These are phyloP conservation scores for Ceratocystiopsis minuta DNA, from an alignment of 2,329 filamentous ascomycete species.

Conservation along the genomic window DNA sequence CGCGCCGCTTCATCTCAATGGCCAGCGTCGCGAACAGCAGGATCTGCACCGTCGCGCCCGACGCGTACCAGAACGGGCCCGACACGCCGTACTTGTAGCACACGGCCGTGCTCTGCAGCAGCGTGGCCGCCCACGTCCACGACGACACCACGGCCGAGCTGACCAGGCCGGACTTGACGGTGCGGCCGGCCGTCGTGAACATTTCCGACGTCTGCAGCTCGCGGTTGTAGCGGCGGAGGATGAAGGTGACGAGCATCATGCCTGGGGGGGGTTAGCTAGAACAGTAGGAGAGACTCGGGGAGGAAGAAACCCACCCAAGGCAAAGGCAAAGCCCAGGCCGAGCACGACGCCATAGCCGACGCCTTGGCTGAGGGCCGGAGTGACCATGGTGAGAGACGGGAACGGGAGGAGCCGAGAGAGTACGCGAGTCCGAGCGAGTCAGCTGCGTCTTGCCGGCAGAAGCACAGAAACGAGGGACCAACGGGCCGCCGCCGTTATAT, in stretches of 20 bases:
- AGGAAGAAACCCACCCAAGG: conserved; percentile 29
- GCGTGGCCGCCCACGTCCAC: conserved; percentile 83
- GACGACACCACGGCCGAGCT: conserved; percentile 80
- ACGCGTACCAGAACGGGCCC: conserved; percentile 42
- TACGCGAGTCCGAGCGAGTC: no score
- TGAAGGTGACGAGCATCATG: conserved; percentile 21
- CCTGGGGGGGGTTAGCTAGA: conserved; percentile 8
- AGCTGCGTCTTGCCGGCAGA: no score
- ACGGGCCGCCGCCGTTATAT: no score
- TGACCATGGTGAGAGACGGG: conserved; percentile 11
- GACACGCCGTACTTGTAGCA: conserved; percentile 62
- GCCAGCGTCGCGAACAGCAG: conserved; percentile 78
- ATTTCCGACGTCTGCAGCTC: conserved; percentile 83
- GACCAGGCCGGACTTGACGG: conserved; percentile 76
- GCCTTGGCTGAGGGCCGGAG: conserved; percentile 32
- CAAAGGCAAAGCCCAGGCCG: conserved; percentile 56
- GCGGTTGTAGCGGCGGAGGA: conserved; percentile 22
- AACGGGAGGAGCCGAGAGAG: no score
- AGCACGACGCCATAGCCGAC: conserved; percentile 66
- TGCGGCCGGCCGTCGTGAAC: conserved; percentile 77
- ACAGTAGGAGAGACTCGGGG: not conserved
- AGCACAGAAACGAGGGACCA: no score
- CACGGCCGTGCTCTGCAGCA: conserved; percentile 63
- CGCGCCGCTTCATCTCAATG: conserved; percentile 73
- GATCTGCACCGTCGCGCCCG: conserved; percentile 69